Evolutionary conservation across 1,139 yeast species (phyloP), one percentile per base, ranked within the genome.

Genomic region (Sugiyamaella grinbergsii): DNA sequence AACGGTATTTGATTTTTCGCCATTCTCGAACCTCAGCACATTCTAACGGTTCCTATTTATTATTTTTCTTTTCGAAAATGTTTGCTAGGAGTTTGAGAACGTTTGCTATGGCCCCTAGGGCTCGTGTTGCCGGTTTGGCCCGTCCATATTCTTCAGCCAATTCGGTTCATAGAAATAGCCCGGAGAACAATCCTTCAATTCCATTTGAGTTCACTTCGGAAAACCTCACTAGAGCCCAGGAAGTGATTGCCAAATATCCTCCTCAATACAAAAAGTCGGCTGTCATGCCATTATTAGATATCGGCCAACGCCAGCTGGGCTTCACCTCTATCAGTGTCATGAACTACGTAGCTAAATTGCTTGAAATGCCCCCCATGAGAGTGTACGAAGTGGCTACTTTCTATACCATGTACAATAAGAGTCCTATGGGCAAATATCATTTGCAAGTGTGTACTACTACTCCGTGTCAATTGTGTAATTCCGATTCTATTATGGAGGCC

Each of bases 351-450:
- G 96, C 95, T 54, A 81, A 84, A 71, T 66, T 85, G 65, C 78
- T 87, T 64, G 93, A 87, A 64, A 85, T 88, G 84, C 96, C 96
- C 28, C 95, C 95, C 57, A 88, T 88, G 96, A 81, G 96, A 74
- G 96, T 88, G 28, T 88, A 88, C 70, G 96, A 88, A 70, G 96
- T 88, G 55, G 96, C 96, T 37, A 85, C 95, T 44, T 88, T 88
- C 73, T 88, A 88, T 73, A 87, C 96, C 63, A 88, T 88, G 96
- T 88, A 83, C 75, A 86, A 86, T 73, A 82, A 95, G 71, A 77
- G 80, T 61, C 95, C 95, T 50, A 82, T 88, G 80, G 95, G 96
- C 58, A 86, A 87, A 67, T 85, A 81, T 69, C 86, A 85, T 66
- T 71, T 88, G 55, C 95, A 88, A 68, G 84, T 88, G 46, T 88